These are phyloP conservation scores for Volvox reticuliferus DNA, from an alignment of 139 green algal genomes.

Conservation along the genomic window DNA sequence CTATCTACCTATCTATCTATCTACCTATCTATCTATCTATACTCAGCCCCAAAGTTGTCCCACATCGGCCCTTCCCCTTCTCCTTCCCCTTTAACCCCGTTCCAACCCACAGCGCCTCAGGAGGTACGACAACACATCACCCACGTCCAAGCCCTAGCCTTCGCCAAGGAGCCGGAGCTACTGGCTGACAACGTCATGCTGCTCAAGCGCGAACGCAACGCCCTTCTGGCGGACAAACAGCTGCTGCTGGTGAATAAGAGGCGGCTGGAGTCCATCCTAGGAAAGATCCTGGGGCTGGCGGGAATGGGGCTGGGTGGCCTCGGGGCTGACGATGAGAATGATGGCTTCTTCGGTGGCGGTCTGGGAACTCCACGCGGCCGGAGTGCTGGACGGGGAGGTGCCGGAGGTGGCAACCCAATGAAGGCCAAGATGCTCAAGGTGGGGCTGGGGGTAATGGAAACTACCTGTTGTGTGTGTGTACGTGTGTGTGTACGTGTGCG, in stretches of 20 bases:
- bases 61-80: not conserved
- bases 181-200: constrained; percentile 36
- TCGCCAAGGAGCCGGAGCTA: constrained; percentile 37
- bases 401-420: not conserved
- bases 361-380: not conserved
- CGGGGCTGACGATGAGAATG: not conserved
- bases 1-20: too few relatives aligned
- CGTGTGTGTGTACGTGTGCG: too few relatives aligned
- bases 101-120: not conserved
- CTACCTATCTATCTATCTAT: too few relatives aligned
- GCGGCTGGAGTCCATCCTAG: constrained; percentile 23
- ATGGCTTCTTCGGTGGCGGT: too few relatives aligned
- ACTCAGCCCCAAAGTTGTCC: too few relatives aligned
- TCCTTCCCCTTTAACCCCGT: not conserved
- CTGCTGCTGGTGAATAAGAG: constrained; percentile 48
- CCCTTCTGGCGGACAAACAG: constrained; percentile 39
- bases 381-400: not conserved
- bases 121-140: constrained; percentile 1
- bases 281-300: not conserved
- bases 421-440: constrained; percentile 30
- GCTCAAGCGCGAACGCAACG: constrained; percentile 44
- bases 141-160: constrained; percentile 21
- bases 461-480: too few relatives aligned
- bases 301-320: not conserved
- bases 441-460: not conserved